Evolutionary conservation across 2,329 filamentous ascomycete species (phyloP), one percentile per base, ranked within the genome.

Genomic region (Scedosporium apiospermum): DNA sequence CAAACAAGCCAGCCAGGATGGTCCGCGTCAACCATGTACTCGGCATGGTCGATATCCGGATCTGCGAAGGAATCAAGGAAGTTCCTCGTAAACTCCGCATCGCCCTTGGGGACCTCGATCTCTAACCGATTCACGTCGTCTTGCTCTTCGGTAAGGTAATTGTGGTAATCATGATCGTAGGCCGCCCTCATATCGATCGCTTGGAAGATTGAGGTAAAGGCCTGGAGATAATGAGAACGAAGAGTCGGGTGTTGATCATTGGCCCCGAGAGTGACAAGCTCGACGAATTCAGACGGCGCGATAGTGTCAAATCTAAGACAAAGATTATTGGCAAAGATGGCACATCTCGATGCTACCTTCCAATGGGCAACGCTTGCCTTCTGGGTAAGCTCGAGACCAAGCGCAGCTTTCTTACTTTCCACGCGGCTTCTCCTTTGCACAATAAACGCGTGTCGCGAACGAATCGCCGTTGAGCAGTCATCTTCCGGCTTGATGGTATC

Each of bases 1-100:
- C 95, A 99, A 0, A 96, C 92, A 18, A 99, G 82, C 96, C 96
- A 99, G 38, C 95, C 95, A 4, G 93, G 91, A 71, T 96, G 90
- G 71, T 98, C 93, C 62, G 87, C 84, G 71, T 99, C 95, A 57
- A 98, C 86, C 72, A 93, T 96, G 73, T 96, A 96, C 66, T 96
- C 87, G 0, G 91, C 88, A 41, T 67, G 65, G 38, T 87, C 68
- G 12, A 77, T 87, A 23, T 55, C 21, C 5, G 88, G 87, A 58
- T 89, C 82, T 9, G 87, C 86, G 72, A 99, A 99, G 23, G 85
- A 82, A 1, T 86, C 82, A 0, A 99, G 79, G 70, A 91, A 96
- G 26, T 87, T 83, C 62, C 87, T 74, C 0, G 95, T 99, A 82
- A 91, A 96, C 7, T 84, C 79, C 0, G 87, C 81, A 68, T 96